phyloP scores from a whole-genome alignment of 176 grass and related monocot species.

The Carex kokanica region DNA sequence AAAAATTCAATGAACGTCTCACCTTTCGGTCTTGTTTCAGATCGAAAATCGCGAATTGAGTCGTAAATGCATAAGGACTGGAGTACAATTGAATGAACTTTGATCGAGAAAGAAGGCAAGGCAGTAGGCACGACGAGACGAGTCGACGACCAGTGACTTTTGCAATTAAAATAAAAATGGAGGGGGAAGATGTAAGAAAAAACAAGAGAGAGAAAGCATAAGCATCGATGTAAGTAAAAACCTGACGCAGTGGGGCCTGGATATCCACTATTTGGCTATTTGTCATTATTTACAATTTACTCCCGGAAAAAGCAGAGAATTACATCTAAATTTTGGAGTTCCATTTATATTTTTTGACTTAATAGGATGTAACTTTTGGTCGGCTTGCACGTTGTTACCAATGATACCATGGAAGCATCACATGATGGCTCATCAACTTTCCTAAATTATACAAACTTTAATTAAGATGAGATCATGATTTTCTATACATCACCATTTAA shows the following conservation, averaged over 20 bases:
- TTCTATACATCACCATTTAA: too few species aligned
- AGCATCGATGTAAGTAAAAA: background rate
- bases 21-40: background rate
- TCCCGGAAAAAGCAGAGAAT: background rate
- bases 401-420: too few species aligned
- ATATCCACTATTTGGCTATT: background rate
- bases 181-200: background rate
- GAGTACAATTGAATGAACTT: background rate
- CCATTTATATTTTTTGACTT: too few species aligned
- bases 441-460: too few species aligned
- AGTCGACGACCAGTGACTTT: background rate
- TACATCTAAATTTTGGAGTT: too few species aligned
- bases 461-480: too few species aligned
- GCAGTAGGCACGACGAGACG: background rate
- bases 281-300: background rate
- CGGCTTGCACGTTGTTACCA: too few species aligned
- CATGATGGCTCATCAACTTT: too few species aligned
- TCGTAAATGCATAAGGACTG: background rate
- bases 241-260: background rate
- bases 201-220: background rate
- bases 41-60: constrained; percentile 16
- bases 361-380: too few species aligned
- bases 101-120: constrained; percentile 1
- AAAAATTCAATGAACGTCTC: background rate
- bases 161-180: background rate